Base-by-base conservation (phyloP, 768 basidiomycete genomes). In the Rubroboletus pulcherrimus region DNA sequence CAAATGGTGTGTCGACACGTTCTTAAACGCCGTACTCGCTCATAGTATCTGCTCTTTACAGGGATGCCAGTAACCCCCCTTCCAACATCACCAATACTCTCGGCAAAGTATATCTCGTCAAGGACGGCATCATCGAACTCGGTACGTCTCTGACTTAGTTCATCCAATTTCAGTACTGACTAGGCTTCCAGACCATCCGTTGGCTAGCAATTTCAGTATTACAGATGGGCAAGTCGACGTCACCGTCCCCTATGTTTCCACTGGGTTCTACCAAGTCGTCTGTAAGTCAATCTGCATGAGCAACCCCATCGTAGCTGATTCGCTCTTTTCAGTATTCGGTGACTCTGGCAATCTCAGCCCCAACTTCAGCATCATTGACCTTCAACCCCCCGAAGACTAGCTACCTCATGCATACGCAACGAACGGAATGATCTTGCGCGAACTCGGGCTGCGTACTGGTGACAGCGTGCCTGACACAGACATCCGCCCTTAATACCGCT, bases 231-330 rank as follows among this genome's bases (percentile, higher is more conserved):
- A 39, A 0, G 61, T 61, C 21, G 26, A 44, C 11, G 51, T 75
- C 31, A 55, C 33, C 5, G 72, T 74, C 7, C 74, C 75, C 7
- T 17, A 43, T 12, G 67, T 77, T 15, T 5, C 46, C 0, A 35
- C 63, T 21, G 73, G 69, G 11, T 48, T 67, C 9, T 77, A 78
- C 57, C 57, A 66, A 19, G 9, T 77, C 39, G 68, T 72, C 52
- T 60, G 71, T 68, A 60, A 66, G 66, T 62, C 19, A 17, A 39
- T 10, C 29, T 33, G 26, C 40, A 14, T n/a, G n/a, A 49, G 11
- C n/a, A 40, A 14, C 17, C 21, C 17, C 19, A 39, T 26, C 19
- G 12, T 15, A 29, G 11, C 56, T 65, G 49, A 63, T 31, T 48
- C n/a, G 6, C 38, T 24, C 38, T 38, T 24, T 4, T 5, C 51